Evolutionary conservation across 2,329 filamentous ascomycete species (phyloP).

Genomic region (Chaetomium olivaceum): DNA sequence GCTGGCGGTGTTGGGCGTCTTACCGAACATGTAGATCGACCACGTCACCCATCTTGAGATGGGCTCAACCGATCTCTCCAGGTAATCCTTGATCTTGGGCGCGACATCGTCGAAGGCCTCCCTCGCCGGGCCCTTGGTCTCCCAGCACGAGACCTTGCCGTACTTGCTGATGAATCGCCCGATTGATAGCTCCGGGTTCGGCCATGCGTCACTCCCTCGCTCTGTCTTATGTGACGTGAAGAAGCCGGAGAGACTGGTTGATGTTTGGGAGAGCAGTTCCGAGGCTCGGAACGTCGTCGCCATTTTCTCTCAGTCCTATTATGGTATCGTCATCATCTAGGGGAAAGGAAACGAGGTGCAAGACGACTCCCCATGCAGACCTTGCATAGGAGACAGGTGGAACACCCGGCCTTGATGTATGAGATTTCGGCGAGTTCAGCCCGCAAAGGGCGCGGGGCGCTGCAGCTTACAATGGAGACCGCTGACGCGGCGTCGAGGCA

Average conservation of each 20-base stretch:
- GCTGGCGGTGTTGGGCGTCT: neutral
- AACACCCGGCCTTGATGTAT: too few relatives aligned
- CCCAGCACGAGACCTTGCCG: neutral
- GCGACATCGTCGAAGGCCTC: neutral
- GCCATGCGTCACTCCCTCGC: neutral
- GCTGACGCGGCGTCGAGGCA: too few relatives aligned
- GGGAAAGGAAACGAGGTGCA: too few relatives aligned
- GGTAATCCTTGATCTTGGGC: neutral
- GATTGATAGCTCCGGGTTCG: neutral
- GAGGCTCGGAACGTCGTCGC: neutral
- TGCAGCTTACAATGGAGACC: too few relatives aligned
- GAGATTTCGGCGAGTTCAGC: too few relatives aligned
- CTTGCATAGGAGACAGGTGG: too few relatives aligned
- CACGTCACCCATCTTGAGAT: neutral
- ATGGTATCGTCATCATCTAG: too few relatives aligned
- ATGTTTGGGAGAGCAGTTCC: neutral
- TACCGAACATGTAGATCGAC: neutral
- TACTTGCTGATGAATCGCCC: neutral
- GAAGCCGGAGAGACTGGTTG: neutral
- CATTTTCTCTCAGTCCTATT: neutral
- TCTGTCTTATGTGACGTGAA: neutral
- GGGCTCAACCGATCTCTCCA: neutral
- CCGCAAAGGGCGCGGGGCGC: too few relatives aligned
- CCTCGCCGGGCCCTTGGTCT: neutral
- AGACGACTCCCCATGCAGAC: too few relatives aligned